Evolutionary conservation across 129 eudicot species (phyloP), one percentile per base, ranked within the genome.

Genomic region (Chrysanthemum seticuspe): DNA sequence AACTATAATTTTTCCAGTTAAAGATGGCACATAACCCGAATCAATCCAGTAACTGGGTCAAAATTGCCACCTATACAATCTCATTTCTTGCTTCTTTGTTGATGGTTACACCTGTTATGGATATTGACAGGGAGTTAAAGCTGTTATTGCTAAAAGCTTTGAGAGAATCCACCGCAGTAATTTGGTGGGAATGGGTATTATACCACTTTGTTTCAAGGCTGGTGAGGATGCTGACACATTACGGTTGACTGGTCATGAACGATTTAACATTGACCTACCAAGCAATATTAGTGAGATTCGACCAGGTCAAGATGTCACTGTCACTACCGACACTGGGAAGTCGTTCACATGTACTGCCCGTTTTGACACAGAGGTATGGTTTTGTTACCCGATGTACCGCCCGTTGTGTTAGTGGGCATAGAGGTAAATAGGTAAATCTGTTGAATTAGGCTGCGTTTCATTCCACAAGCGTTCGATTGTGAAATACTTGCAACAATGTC

Each of bases 111-210:
- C 21, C 21, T 21, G 21, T 21, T 21, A 21, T 21, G 21, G 21
- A 21, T 21, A 48, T 55, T 15, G 25, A 76, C 83, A 87, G 96
- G 94, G 94, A 29, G 96, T 92, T 58, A 92, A 87, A 83, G 96
- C 97, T 6, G 97, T 91, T 71, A 91, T 91, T 75, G 90, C 97
- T 48, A 91, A 91, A 76, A 84, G 93, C 84, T 91, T 91, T 70
- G 97, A 91, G 84, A 88, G 97, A 84, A 91, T 91, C 63, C 97
- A 88, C 67, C 90, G 98, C 12, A 92, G 96, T 71, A 92, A 92
- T 81, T 84, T 92, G 80, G 98, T 92, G 9, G 96, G 96, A 56
- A 89, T 89, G 98, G 96, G 96, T 14, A 87, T 92, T 52, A 77
- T 92, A 51, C 98, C 98, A 27, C 93, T 91, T 18, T 91, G 97